Base-by-base conservation (phyloP, 2,329 filamentous ascomycete species). In the Ascochyta lentis region DNA sequence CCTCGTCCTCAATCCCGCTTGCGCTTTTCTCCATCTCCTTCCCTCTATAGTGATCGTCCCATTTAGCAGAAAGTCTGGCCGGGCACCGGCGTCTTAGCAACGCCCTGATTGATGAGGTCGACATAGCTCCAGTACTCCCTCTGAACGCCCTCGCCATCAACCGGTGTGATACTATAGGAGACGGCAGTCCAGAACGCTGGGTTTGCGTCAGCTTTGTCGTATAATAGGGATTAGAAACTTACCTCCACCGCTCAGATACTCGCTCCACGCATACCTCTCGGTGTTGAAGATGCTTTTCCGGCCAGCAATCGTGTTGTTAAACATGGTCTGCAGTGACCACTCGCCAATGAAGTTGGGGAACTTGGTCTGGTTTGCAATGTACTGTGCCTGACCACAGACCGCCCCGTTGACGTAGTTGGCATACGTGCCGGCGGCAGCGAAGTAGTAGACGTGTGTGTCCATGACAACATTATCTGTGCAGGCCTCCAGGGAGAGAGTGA, bases 401-500 rank as follows among this genome's bases (percentile, higher is more conserved):
- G 43, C 50, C 5, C 26, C 15, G 9, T 26, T 42, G 29, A 47
- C 37, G 29, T 24, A 47, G 16, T 47, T 47, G 1, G 43, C 43
- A 15, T 53, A 27, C 35, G 53, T 56, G 44, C 34, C 63, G 41
- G 39, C 64, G 59, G 47, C 61, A 58, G 65, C 29, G 10, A 53
- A 53, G 31, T 53, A 53, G 41, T 49, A 55, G n/a, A 54, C 44
- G 39, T 43, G 50, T 2, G 44, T 15, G 10, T 59, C 59, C 29
- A 67, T 49, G 39, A 67, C 65, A 7, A 67, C 37, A 23, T 60
- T 61, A 12, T 56, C 43, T 2, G 43, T 45, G 3, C 34, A 74
- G 71, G 60, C 69, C 61, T 23, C 70, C 61, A 38, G 64, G 59
- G 4, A 68, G 59, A n/a, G 66, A 64, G 56, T 75, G 72, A 7